Conservation (phyloP, 1,284 basidiomycete genomes). For the Peniophora sp. region DNA sequence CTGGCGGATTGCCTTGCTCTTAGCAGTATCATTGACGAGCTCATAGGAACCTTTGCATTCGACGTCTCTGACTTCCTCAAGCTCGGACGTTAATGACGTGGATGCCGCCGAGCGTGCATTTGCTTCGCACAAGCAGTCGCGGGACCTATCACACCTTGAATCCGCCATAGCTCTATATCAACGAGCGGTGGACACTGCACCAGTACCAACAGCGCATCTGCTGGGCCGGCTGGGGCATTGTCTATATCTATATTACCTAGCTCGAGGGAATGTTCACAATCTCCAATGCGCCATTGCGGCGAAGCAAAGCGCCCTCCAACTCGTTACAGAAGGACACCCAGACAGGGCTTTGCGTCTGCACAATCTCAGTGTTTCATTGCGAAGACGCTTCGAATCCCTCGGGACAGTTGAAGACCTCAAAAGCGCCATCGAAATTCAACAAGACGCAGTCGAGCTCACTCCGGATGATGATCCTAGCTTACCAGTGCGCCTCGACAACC, state of each 20-base stretch:
- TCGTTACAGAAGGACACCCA: neutral
- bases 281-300: slow-evolving; percentile 17
- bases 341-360: neutral
- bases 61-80: no score
- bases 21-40: no score
- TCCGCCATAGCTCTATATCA: no score
- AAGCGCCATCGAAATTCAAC: neutral
- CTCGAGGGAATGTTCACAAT: slow-evolving; percentile 10
- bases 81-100: no score
- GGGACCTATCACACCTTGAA: no score
- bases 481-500: neutral
- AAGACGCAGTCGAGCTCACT: neutral
- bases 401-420: neutral
- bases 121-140: no score
- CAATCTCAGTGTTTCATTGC: neutral
- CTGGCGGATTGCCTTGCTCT: no score
- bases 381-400: neutral
- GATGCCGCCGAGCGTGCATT: no score
- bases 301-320: neutral
- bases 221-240: slow-evolving; percentile 15
- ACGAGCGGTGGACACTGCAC: no score
- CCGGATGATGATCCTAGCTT: neutral
- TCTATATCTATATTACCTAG: slow-evolving; percentile 17
- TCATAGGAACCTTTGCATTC: no score
- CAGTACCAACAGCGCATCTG: no score